A percentile compares a stretch with the other conserved stretches of the same genome.
Evolutionary conservation across 805 yeast species (phyloP).

Genomic region (Hermanozyma aechmeae): DNA sequence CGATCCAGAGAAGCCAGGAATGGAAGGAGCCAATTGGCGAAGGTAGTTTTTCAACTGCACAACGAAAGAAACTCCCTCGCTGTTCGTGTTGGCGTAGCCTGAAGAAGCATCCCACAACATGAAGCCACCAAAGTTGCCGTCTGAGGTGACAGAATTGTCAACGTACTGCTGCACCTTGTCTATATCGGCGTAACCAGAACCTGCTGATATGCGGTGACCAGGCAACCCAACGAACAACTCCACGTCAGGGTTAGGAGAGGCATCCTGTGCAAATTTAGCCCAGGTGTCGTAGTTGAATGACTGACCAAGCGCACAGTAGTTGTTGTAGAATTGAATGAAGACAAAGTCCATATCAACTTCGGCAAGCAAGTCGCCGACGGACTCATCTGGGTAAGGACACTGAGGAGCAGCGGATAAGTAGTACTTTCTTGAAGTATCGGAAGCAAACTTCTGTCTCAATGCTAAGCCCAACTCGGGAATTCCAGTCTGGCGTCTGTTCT

Average conservation of each 20-base stretch:
- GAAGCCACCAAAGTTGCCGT: slow-evolving; percentile 50
- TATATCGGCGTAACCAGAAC: slow-evolving; percentile 40
- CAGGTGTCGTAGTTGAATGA: slow-evolving; percentile 63
- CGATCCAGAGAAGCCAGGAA: too few relatives aligned
- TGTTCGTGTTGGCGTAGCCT: slow-evolving; percentile 35
- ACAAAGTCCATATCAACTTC: slow-evolving; percentile 67
- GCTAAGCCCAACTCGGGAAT: slow-evolving; percentile 44
- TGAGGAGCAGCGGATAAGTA: slow-evolving; percentile 89
- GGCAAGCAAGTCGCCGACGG: slow-evolving; percentile 26
- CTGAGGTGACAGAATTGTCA: slow-evolving; percentile 3
- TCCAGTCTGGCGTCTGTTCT: slow-evolving; percentile 48
- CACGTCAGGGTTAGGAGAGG: slow-evolving; percentile 60
- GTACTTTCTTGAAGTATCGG: slow-evolving; percentile 39
- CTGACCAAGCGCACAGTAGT: slow-evolving; percentile 51
- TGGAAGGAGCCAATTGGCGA: too few relatives aligned
- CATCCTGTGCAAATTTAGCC: slow-evolving; percentile 48
- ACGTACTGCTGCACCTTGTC: slow-evolving; percentile 12
- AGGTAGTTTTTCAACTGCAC: slow-evolving; percentile 28
- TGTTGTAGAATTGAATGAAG: slow-evolving; percentile 85
- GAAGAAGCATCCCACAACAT: slow-evolving; percentile 82
- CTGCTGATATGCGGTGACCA: slow-evolving; percentile 39
- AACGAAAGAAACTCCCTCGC: slow-evolving; percentile 18
- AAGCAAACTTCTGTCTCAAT: slow-evolving; percentile 3
- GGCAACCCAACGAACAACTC: slow-evolving; percentile 73
- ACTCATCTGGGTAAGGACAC: slow-evolving; percentile 79